Evolutionary conservation across 352 stramenopile genomes (phyloP).

Genomic region (Phytopythium oedochilum): DNA sequence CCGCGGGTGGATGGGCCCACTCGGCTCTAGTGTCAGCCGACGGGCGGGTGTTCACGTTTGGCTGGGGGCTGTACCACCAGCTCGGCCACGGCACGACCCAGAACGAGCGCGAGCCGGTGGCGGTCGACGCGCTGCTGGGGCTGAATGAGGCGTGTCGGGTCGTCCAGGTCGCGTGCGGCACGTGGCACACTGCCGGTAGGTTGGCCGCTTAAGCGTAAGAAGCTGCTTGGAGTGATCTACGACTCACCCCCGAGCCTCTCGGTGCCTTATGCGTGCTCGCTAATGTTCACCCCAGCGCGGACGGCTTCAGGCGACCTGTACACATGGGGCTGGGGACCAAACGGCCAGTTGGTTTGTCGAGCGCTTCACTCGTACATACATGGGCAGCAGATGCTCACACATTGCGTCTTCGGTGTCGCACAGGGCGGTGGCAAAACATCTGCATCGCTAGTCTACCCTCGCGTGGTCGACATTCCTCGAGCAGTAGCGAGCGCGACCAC

Average conservation of each 20-base stretch:
- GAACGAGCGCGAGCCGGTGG: conserved; percentile 17
- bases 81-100: conserved; percentile 53
- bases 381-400: neutral
- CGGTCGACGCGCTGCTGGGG: conserved; percentile 43
- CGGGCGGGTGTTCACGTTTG: conserved; percentile 53
- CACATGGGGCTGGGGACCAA: conserved; percentile 70
- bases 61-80: conserved; percentile 79
- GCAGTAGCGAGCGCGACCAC: conserved; percentile 4
- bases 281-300: conserved; percentile 14
- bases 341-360: conserved; percentile 65
- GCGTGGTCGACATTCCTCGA: conserved; percentile 33
- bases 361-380: neutral
- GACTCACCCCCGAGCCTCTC: too few species aligned
- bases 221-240: too few species aligned
- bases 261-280: neutral
- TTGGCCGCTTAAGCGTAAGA: neutral
- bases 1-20: conserved; percentile 52
- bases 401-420: neutral
- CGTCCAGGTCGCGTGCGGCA: conserved; percentile 53
- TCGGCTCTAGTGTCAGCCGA: conserved; percentile 32
- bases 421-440: neutral
- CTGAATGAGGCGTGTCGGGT: conserved; percentile 33
- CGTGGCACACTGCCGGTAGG: conserved; percentile 65
- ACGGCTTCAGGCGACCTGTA: conserved; percentile 66
- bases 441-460: conserved; percentile 30